phyloP scores from a whole-genome alignment of 352 stramenopile species.

The Phytophthora citrophthora region DNA sequence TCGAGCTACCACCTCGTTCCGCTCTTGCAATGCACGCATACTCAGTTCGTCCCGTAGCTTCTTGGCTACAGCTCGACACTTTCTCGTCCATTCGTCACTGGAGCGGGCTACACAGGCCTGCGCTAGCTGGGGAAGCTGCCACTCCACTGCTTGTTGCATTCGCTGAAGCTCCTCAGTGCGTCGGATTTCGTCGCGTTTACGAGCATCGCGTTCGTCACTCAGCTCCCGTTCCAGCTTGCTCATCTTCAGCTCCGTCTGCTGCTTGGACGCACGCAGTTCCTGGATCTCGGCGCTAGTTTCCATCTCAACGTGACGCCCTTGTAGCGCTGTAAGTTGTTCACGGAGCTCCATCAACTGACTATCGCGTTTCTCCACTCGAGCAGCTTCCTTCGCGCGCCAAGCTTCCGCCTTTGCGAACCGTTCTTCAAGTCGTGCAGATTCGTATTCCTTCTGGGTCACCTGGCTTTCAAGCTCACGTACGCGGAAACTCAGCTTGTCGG shows the following conservation, averaged over 20 bases:
- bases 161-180: constrained; percentile 42
- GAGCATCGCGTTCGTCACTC: constrained; percentile 37
- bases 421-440: constrained; percentile 48
- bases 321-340: constrained; percentile 50
- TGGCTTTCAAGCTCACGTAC: constrained; percentile 56
- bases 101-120: constrained; percentile 51
- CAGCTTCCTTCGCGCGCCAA: constrained; percentile 55
- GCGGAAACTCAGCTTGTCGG: constrained; percentile 50
- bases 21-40: constrained; percentile 39
- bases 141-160: constrained; percentile 50
- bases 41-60: constrained; percentile 41
- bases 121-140: constrained; percentile 58
- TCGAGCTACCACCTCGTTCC: constrained; percentile 39
- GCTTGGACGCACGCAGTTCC: constrained; percentile 44
- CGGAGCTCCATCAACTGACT: constrained; percentile 50
- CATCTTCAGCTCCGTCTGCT: constrained; percentile 27
- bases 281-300: constrained; percentile 53
- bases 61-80: constrained; percentile 42
- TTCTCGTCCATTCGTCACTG: constrained; percentile 52
- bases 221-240: constrained; percentile 40
- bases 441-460: constrained; percentile 61
- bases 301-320: constrained; percentile 50
- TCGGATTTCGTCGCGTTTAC: constrained; percentile 41
- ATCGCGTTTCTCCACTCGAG: constrained; percentile 60
- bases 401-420: constrained; percentile 54